Conservation (phyloP, 257 asterid genomes). For the Solanum tarijense region DNA sequence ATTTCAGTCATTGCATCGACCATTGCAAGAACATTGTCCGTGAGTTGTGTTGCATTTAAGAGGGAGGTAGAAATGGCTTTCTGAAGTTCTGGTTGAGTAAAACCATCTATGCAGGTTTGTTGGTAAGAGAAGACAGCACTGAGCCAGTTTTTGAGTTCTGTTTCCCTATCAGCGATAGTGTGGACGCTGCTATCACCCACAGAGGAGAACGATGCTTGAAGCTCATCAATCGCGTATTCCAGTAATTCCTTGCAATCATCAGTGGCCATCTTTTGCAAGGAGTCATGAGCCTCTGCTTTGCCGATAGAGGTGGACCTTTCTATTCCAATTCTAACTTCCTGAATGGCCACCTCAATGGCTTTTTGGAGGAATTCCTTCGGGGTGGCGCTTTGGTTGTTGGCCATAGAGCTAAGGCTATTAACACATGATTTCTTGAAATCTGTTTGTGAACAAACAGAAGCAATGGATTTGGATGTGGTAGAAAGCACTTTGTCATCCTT, state of each 20-base stretch:
- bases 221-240: slow-evolving; percentile 28
- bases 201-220: slow-evolving; percentile 23
- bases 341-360: slow-evolving; percentile 14
- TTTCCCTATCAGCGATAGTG: slow-evolving; percentile 4
- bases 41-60: slow-evolving; percentile 22
- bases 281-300: slow-evolving; percentile 11
- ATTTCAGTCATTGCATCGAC: slow-evolving; percentile 17
- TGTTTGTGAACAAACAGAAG: slow-evolving; percentile 22
- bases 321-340: slow-evolving; percentile 18
- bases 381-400: slow-evolving; percentile 9
- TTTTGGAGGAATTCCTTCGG: slow-evolving; percentile 23
- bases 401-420: slow-evolving; percentile 13
- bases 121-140: slow-evolving; percentile 36
- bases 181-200: slow-evolving; percentile 22
- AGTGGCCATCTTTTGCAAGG: slow-evolving; percentile 34
- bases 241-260: slow-evolving; percentile 34
- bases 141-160: slow-evolving; percentile 37
- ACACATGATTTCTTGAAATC: slow-evolving; percentile 23
- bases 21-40: slow-evolving; percentile 33
- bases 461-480: slow-evolving; percentile 12
- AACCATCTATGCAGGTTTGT: slow-evolving; percentile 32
- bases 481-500: neutral
- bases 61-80: slow-evolving; percentile 2
- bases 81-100: slow-evolving; percentile 14
- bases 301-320: slow-evolving; percentile 7